Evolutionary conservation across 768 basidiomycete species (phyloP).

Genomic region (Candolleomyces aberdarensis): DNA sequence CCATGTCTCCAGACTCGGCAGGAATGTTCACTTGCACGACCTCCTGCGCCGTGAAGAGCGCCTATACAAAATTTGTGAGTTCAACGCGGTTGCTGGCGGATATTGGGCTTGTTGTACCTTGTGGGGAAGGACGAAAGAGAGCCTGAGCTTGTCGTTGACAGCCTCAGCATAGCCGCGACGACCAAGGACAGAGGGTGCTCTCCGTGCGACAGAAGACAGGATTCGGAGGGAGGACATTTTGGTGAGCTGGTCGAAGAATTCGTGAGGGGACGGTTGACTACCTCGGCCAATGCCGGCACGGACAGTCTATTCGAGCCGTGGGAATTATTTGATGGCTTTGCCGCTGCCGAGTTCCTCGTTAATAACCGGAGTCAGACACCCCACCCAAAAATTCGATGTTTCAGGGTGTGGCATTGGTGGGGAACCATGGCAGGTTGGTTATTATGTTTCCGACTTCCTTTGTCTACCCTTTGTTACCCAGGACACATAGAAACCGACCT

Average conservation of each 20-base stretch:
- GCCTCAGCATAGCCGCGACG: constrained; percentile 91
- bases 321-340: background rate
- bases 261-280: constrained; percentile 42
- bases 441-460: too few species aligned
- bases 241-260: constrained; percentile 22
- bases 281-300: constrained; percentile 22
- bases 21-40: constrained; percentile 95
- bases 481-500: too few species aligned
- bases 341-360: background rate
- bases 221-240: constrained; percentile 78
- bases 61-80: constrained; percentile 39
- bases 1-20: constrained; percentile 96
- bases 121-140: constrained; percentile 93
- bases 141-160: constrained; percentile 83
- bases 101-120: constrained; percentile 55
- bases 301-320: background rate
- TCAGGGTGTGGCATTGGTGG: too few species aligned
- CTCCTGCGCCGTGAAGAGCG: constrained; percentile 87
- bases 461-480: too few species aligned
- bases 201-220: constrained; percentile 58
- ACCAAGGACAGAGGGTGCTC: constrained; percentile 48
- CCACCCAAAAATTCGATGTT: too few species aligned
- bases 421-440: too few species aligned
- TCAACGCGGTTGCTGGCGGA: background rate
- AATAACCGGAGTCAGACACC: background rate